These are phyloP conservation scores for Cladorrhinum samala DNA, from an alignment of 495 filamentous ascomycete genomes.

Conservation along the genomic window DNA sequence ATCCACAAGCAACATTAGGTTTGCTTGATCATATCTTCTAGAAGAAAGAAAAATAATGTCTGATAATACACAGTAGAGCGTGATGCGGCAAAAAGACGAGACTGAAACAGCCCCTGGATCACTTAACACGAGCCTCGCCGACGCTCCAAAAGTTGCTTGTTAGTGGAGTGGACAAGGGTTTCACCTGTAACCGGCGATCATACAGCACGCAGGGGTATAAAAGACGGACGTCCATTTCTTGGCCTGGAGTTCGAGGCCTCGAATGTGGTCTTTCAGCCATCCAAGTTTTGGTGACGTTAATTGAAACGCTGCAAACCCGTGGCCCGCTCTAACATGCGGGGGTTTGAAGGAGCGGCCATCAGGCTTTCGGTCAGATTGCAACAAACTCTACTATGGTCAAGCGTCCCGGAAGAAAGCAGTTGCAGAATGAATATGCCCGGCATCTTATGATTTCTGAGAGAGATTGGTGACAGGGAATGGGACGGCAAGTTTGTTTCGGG, in stretches of 20 bases:
- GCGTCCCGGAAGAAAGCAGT: not conserved
- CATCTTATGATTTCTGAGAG: too few relatives aligned
- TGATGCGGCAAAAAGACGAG: not conserved
- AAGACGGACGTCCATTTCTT: not conserved
- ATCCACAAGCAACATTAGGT: too few relatives aligned
- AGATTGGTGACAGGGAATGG: not conserved
- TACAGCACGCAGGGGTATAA: not conserved
- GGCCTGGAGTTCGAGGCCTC: not conserved
- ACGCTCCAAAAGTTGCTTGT: not conserved
- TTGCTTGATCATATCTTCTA: too few relatives aligned
- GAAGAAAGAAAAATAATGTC: too few relatives aligned
- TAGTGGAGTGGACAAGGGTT: not conserved
- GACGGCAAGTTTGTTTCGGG: not conserved
- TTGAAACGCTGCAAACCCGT: not conserved
- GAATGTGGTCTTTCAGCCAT: not conserved
- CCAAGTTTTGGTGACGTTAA: not conserved
- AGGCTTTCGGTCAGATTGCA: too few relatives aligned
- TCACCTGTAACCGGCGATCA: slow-evolving; percentile 6
- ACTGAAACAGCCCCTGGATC: not conserved
- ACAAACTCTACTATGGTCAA: too few relatives aligned
- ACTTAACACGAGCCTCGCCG: not conserved
- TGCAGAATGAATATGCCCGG: not conserved
- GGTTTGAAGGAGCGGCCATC: not conserved
- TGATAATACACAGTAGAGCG: not conserved
- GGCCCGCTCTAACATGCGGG: not conserved